Evolutionary conservation across 306 rosid genomes (phyloP).

Genomic region (Neltuma alba): DNA sequence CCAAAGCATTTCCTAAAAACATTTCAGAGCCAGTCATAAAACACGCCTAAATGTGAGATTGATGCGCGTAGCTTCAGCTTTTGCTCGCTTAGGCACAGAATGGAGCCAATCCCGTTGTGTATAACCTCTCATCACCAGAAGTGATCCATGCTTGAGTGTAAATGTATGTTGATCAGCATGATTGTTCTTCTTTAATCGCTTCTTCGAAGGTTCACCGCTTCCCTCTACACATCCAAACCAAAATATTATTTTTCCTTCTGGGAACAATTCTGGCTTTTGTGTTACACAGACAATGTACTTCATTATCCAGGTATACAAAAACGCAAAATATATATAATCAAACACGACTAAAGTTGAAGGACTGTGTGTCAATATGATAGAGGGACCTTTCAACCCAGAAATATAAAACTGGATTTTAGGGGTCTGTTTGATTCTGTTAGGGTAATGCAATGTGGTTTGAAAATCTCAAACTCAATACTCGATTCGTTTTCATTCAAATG

Average conservation of each 20-base stretch:
- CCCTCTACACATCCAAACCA: slow-evolving; percentile 41
- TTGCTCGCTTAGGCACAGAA: slow-evolving; percentile 86
- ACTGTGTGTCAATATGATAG: not conserved
- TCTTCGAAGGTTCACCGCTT: slow-evolving; percentile 58
- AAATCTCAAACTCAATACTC: not conserved
- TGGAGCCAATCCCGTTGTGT: slow-evolving; percentile 96
- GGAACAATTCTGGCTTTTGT: not conserved
- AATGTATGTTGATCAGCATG: slow-evolving; percentile 62
- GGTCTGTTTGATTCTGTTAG: not conserved
- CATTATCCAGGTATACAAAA: not conserved
- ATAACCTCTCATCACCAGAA: slow-evolving; percentile 87
- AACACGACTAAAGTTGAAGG: not conserved
- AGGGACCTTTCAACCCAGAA: not conserved
- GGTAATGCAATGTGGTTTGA: not conserved
- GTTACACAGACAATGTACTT: not conserved
- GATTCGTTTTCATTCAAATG: not conserved
- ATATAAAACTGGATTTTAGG: not conserved
- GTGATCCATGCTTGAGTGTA: slow-evolving; percentile 82
- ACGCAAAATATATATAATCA: not conserved
- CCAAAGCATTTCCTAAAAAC: slow-evolving; percentile 18
- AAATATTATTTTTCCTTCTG: slow-evolving; percentile 10
- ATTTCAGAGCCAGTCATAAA: slow-evolving; percentile 37
- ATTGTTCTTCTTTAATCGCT: slow-evolving; percentile 61
- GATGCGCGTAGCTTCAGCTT: slow-evolving; percentile 75
- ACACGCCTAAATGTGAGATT: slow-evolving; percentile 91